Evolutionary conservation across 495 filamentous ascomycete genomes (phyloP), one percentile per base, ranked within the genome.

Genomic region (Monascus purpureus): DNA sequence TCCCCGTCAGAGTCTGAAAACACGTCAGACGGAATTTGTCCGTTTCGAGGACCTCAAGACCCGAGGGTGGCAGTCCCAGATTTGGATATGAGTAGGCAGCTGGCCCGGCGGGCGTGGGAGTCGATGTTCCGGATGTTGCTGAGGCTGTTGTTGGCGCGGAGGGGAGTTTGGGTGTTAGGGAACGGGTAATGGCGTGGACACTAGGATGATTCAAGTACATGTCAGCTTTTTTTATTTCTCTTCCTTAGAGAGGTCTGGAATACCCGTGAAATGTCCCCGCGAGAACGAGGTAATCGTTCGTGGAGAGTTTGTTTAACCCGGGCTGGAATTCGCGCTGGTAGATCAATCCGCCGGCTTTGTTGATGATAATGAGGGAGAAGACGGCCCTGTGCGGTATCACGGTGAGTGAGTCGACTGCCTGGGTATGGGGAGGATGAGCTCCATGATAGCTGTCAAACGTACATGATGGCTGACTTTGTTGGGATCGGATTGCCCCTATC

Each of bases 221-320:
- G n/a, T n/a, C n/a, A n/a, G n/a, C n/a, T n/a, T n/a, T n/a, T n/a
- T n/a, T n/a, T n/a, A 29, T 2, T 29, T 29, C 8, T 7, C 8
- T 29, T 4, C 25, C 8, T 27, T 5, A 9, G 20, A 9, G 9
- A 9, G 20, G 20, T 5, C 20, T 22, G 20, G 22, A 51, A 44
- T 59, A 82, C 75, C 90, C 90, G 53, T 97, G 90, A 57, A 97
- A 97, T 25, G 90, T 96, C 17, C 90, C 90, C 1, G 90, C 90
- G n/a, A 97, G 77, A 34, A 96, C 85, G 3, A 97, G 79, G 50
- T 84, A 84, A 63, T 96, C 92, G 47, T 97, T 97, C 32, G 80
- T 83, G 30, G 70, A 81, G 43, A 96, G 72, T 49, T 88, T 87
- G 55, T 76, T 79, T 40, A 96, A 65, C 23, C 76, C 74, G 16